A percentile compares a stretch with the other conserved stretches of the same genome.
Evolutionary conservation across 305 asterid species (phyloP).

Genomic region (Fraxinus nigra): DNA sequence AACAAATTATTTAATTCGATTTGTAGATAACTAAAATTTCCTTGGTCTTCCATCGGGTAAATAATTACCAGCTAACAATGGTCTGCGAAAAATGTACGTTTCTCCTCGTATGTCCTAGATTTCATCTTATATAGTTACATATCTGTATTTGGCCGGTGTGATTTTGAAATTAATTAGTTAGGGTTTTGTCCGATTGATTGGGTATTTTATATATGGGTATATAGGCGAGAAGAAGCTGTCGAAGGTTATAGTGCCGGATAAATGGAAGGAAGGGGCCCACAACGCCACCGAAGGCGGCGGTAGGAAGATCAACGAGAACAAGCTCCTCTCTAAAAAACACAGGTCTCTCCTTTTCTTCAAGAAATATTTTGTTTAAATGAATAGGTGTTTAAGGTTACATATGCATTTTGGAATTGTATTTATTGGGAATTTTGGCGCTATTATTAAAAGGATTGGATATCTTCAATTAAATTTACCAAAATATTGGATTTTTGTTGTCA

Average conservation of each 20-base stretch:
- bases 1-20: background rate
- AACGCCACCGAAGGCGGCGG: slow-evolving; percentile 92
- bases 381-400: background rate
- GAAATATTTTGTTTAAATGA: background rate
- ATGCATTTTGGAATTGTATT: background rate
- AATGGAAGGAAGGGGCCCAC: slow-evolving; percentile 93
- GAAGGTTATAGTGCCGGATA: slow-evolving; percentile 92
- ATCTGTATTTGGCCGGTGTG: background rate
- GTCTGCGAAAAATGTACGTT: slow-evolving; percentile 85
- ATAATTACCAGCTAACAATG: slow-evolving; percentile 33
- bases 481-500: background rate
- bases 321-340: slow-evolving; percentile 80
- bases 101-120: background rate
- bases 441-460: background rate
- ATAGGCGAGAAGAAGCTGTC: slow-evolving; percentile 89
- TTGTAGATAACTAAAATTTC: background rate
- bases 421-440: background rate
- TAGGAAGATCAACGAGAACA: slow-evolving; percentile 93
- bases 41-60: background rate
- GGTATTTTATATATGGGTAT: slow-evolving; percentile 10
- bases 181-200: slow-evolving; percentile 32
- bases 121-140: background rate
- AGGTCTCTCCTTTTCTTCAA: slow-evolving; percentile 42
- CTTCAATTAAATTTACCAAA: background rate
- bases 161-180: slow-evolving; percentile 10